Evolutionary conservation across 1,139 yeast species (phyloP), one percentile per base, ranked within the genome.

Genomic region (Geotrichum phurueaensis): DNA sequence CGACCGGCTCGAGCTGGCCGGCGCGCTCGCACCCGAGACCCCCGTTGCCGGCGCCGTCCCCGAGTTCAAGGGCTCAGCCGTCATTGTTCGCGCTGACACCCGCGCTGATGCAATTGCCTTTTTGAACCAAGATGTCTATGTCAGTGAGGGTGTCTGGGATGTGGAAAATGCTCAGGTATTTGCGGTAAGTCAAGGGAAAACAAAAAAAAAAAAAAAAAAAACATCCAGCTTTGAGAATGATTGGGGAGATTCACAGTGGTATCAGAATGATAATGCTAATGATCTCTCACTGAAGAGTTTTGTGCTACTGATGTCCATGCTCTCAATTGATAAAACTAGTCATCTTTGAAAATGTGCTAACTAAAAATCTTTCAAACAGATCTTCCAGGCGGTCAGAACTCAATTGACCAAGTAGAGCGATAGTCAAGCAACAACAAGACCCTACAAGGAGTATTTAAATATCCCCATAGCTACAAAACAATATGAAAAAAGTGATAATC

Each of bases 141-240:
- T 82, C 65, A 78, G 76, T 65, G 78, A 79, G 39, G 94, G 91
- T 0, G 81, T 89, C 62, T 89, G 96, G 96, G 95, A 89, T 71
- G 70, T 87, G 64, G 83, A 84, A 53, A 80, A 79, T 60, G 86
- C 83, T 23, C 70, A 84, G 65, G 82, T 87, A 56, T 78, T 81
- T 69, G 92, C 91, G 39, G 74, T 72, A 68, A 60, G 73, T 66
- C 2, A 12, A 29, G 33, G 9, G 33, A n/a, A n/a, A n/a, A n/a
- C 9, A 1, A 27, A 27, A 27, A 27, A n/a, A 27, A 27, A 27
- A 27, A 7, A 27, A 5, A 27, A 27, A 27, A 27, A 27, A 27
- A 25, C n/a, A n/a, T n/a, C n/a, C n/a, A n/a, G n/a, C n/a, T n/a
- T 25, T 25, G 27, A 25, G 29, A 25, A 25, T 25, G 3, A 25